Percentiles rank a stretch among this genome's conserved stretches.
phyloP scores from a whole-genome alignment of 257 asterid genomes.

The Nicotiana undulata region DNA sequence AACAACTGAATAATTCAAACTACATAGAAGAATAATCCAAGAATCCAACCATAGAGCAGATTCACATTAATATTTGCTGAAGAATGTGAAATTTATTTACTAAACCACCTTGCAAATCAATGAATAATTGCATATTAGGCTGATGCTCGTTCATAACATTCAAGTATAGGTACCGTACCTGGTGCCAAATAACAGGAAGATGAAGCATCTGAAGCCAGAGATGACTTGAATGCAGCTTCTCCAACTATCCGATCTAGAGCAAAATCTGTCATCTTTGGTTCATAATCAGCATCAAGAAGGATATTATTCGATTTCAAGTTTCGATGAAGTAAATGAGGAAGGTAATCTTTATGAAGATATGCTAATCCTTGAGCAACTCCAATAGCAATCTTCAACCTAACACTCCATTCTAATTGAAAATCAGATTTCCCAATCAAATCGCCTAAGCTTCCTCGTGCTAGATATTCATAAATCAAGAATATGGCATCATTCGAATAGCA shows the following conservation, averaged over 20 bases:
- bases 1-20: not conserved
- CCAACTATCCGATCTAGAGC: constrained; percentile 62
- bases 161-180: constrained; percentile 31
- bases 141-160: not conserved
- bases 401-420: constrained; percentile 49
- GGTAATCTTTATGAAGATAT: constrained; percentile 70
- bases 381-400: constrained; percentile 55
- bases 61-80: too few relatives aligned
- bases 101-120: too few relatives aligned
- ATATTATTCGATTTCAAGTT: constrained; percentile 63
- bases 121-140: not conserved
- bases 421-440: constrained; percentile 44
- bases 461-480: constrained; percentile 62
- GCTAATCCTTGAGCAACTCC: constrained; percentile 83
- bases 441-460: constrained; percentile 65
- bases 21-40: too few relatives aligned
- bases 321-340: constrained; percentile 64
- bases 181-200: constrained; percentile 73
- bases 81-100: too few relatives aligned
- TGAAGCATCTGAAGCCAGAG: constrained; percentile 41
- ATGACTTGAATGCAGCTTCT: constrained; percentile 41
- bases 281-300: constrained; percentile 62
- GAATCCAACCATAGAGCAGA: not conserved
- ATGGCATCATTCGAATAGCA: constrained; percentile 54
- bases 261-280: constrained; percentile 72